Percentiles rank a stretch among this genome's conserved stretches.
Conservation (phyloP, 2,329 filamentous ascomycete genomes). For the Cryphonectria radicalis region DNA sequence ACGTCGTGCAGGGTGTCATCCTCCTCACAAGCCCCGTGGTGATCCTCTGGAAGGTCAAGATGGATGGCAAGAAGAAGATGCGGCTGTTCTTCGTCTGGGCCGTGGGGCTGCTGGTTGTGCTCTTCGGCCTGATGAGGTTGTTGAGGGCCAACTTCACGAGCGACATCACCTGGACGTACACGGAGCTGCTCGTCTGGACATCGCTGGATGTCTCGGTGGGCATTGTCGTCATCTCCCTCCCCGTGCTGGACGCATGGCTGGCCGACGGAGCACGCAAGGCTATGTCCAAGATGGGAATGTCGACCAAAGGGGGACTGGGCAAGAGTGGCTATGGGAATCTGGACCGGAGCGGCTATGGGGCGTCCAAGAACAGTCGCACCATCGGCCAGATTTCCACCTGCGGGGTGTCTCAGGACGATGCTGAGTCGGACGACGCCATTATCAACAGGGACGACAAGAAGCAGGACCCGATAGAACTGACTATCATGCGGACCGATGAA, state of each 20-base stretch:
- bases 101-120: slow-evolving; percentile 38
- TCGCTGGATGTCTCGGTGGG: slow-evolving; percentile 40
- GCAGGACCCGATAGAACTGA: slow-evolving; percentile 6
- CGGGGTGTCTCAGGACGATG: not conserved
- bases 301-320: slow-evolving; percentile 1
- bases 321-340: slow-evolving; percentile 22
- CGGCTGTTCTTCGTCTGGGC: slow-evolving; percentile 40
- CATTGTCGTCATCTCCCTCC: slow-evolving; percentile 40
- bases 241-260: slow-evolving; percentile 37
- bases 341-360: slow-evolving; percentile 13
- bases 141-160: slow-evolving; percentile 31
- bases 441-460: slow-evolving; percentile 13
- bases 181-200: slow-evolving; percentile 37
- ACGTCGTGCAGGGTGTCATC: slow-evolving; percentile 41
- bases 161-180: slow-evolving; percentile 36
- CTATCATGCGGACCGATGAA: slow-evolving; percentile 18
- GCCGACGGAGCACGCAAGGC: slow-evolving; percentile 21
- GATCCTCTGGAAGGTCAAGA: slow-evolving; percentile 41
- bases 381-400: slow-evolving; percentile 1
- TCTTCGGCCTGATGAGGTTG: slow-evolving; percentile 39
- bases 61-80: slow-evolving; percentile 37
- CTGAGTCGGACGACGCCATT: slow-evolving; percentile 2
- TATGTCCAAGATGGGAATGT: slow-evolving; percentile 17
- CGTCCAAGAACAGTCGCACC: slow-evolving; percentile 3
- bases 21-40: slow-evolving; percentile 41